These are phyloP conservation scores for Gossypioides kirkii DNA, from an alignment of 345 rosid species.

Conservation along the genomic window DNA sequence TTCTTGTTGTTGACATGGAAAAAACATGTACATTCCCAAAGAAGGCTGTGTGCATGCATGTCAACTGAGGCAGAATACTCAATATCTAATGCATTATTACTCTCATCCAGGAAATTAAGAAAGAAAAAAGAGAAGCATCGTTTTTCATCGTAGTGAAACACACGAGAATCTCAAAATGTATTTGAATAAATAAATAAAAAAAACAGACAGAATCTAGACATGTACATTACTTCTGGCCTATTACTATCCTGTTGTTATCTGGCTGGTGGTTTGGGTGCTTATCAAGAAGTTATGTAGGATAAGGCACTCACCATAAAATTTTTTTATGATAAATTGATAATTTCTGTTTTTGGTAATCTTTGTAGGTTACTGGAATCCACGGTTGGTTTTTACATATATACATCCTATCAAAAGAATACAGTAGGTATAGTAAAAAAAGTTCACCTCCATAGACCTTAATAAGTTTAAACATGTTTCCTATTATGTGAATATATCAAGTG, in stretches of 20 bases:
- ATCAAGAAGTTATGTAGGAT: background rate
- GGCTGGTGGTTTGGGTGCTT: background rate
- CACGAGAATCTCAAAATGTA: background rate
- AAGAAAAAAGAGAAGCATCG: background rate
- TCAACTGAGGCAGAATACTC: background rate
- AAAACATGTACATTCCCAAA: background rate
- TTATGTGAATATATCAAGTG: background rate
- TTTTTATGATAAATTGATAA: background rate
- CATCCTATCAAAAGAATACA: background rate
- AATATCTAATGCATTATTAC: background rate
- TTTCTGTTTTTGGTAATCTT: background rate
- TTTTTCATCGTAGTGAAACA: background rate
- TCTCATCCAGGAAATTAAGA: background rate
- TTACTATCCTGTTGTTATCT: background rate
- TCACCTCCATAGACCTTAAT: background rate
- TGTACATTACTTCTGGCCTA: background rate
- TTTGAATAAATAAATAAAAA: no score
- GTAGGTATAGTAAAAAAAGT: background rate
- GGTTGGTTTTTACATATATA: background rate
- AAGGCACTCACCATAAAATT: background rate
- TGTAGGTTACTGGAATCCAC: background rate
- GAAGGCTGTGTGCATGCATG: background rate
- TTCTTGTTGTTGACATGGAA: constrained; percentile 1
- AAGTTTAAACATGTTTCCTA: background rate
- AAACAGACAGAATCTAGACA: background rate